Percentiles rank a stretch among this genome's conserved stretches.
Conservation (phyloP, 768 basidiomycete species). For the Tylopilus sp. region DNA sequence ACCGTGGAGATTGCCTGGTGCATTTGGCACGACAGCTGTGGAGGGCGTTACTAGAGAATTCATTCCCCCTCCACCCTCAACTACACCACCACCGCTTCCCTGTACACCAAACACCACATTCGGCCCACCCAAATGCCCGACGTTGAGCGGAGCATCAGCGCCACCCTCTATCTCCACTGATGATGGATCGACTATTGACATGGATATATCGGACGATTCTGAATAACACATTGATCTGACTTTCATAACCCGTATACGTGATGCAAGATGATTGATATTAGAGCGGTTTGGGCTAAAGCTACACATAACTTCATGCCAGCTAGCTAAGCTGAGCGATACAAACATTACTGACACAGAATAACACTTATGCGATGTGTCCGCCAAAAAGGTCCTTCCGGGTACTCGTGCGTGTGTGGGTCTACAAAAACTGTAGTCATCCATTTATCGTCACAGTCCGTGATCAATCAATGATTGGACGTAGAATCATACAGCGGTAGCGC, state of each 20-base stretch:
- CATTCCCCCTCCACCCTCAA: constrained; percentile 34
- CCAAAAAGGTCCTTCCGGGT: constrained; percentile 16
- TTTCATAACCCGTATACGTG: not conserved
- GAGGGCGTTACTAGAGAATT: constrained; percentile 10
- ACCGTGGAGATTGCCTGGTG: constrained; percentile 25
- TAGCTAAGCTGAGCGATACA: constrained; percentile 28
- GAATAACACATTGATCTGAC: constrained; percentile 12
- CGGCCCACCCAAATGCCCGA: not conserved
- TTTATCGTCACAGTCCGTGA: constrained; percentile 17
- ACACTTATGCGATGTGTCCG: constrained; percentile 7
- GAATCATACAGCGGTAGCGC: constrained; percentile 27
- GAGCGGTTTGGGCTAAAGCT: constrained; percentile 19
- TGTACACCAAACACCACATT: constrained; percentile 13
- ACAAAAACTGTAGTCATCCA: constrained; percentile 11
- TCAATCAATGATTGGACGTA: constrained; percentile 18
- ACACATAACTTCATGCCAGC: constrained; percentile 23
- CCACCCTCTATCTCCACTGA: not conserved
- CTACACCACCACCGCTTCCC: constrained; percentile 33
- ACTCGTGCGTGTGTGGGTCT: constrained; percentile 11
- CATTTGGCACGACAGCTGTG: constrained; percentile 8
- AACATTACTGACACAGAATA: constrained; percentile 4
- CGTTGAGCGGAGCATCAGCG: not conserved
- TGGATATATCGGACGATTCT: constrained; percentile 29
- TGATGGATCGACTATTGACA: constrained; percentile 14
- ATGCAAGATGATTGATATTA: constrained; percentile 1